phyloP scores from a whole-genome alignment of 495 filamentous ascomycete species.

The Neurospora sp. region DNA sequence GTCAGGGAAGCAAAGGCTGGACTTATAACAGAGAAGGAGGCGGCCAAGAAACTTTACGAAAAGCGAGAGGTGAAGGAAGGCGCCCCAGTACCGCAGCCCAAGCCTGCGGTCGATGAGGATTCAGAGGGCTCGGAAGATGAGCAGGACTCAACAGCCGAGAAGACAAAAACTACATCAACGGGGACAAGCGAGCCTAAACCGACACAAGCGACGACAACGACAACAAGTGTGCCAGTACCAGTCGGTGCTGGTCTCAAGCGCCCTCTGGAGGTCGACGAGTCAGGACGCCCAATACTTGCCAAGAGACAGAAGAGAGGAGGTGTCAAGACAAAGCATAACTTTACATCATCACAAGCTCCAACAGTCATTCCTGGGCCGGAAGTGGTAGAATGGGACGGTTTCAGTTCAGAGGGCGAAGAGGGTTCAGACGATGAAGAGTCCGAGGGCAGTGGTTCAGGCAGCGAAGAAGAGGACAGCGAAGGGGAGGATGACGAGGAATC shows the following conservation, averaged over 20 bases:
- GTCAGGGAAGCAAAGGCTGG: conserved; percentile 50
- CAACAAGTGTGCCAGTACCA: conserved; percentile 15
- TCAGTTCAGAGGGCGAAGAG: conserved; percentile 15
- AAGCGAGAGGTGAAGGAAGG: conserved; percentile 10
- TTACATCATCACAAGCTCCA: conserved; percentile 20
- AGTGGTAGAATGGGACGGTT: conserved; percentile 32
- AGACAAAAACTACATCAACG: not conserved
- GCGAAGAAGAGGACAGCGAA: conserved; percentile 5
- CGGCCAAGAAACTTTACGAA: conserved; percentile 26
- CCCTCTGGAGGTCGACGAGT: conserved; percentile 65
- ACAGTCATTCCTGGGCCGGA: conserved; percentile 9
- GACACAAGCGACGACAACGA: not conserved
- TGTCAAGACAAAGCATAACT: conserved; percentile 34
- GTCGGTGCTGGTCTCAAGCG: conserved; percentile 79
- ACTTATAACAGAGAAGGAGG: conserved; percentile 36
- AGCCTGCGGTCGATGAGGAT: conserved; percentile 4
- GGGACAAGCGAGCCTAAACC: not conserved
- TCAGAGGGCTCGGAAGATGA: conserved; percentile 20
- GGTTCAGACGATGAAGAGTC: conserved; percentile 14
- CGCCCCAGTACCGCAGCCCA: not conserved
- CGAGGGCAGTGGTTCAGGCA: conserved; percentile 5
- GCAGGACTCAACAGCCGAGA: conserved; percentile 1
- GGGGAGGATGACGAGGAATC: conserved; percentile 8
- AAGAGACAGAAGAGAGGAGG: conserved; percentile 51
- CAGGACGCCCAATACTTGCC: conserved; percentile 70